Conservation (phyloP, 768 basidiomycete species). For the Suillus subluteus region DNA sequence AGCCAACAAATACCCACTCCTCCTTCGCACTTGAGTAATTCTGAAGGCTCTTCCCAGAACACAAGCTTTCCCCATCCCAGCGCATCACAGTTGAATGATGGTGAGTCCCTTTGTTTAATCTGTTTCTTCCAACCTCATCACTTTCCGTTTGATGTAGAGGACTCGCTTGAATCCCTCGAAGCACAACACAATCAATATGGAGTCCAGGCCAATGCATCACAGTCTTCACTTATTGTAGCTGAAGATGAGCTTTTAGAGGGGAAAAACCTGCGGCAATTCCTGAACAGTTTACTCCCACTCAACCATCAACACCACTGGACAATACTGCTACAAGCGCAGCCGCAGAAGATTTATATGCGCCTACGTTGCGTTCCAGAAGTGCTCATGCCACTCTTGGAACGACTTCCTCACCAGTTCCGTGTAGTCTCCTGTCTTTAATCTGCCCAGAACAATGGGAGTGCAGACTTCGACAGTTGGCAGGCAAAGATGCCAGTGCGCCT, state of each 20-base stretch:
- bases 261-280: background rate
- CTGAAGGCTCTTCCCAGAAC: slow-evolving; percentile 16
- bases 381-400: slow-evolving; percentile 4
- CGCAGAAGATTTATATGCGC: background rate
- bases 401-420: background rate
- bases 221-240: background rate
- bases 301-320: background rate
- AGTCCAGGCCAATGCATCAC: background rate
- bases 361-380: background rate
- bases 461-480: background rate
- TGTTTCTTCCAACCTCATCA: background rate
- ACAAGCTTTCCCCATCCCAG: slow-evolving; percentile 35
- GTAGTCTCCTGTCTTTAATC: background rate
- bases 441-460: slow-evolving; percentile 6
- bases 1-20: slow-evolving; percentile 21
- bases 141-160: background rate
- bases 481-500: background rate
- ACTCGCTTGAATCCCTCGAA: background rate
- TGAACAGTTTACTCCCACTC: background rate
- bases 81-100: slow-evolving; percentile 7
- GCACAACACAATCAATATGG: background rate
- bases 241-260: background rate
- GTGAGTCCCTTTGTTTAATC: background rate
- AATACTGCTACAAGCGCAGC: background rate
- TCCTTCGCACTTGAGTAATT: slow-evolving; percentile 46